Percentiles rank a stretch among this genome's conserved stretches.
phyloP scores from a whole-genome alignment of 139 green algal genomes.

The Eudorina sp. region DNA sequence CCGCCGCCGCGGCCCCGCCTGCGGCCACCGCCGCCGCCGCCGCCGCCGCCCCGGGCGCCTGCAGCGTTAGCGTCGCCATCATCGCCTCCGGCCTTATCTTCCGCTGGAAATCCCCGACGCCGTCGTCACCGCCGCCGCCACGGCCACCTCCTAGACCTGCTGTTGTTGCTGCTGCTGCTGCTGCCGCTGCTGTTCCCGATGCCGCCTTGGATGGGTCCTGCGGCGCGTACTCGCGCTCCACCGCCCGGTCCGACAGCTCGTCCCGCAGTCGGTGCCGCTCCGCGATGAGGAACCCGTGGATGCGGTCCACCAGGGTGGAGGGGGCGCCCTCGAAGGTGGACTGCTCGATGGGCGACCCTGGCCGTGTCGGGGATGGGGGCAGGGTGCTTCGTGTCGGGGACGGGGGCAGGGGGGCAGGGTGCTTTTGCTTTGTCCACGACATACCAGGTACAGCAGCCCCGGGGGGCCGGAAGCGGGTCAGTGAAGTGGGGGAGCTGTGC shows the following conservation, averaged over 20 bases:
- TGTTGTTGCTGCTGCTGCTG: neutral
- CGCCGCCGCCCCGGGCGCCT: neutral
- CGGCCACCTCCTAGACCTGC: too few species aligned
- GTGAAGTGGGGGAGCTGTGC: too few species aligned
- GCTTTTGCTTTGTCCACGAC: neutral
- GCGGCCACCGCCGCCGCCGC: neutral
- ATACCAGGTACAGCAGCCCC: too few species aligned
- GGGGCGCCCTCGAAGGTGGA: conserved; percentile 72
- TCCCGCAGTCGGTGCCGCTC: conserved; percentile 59
- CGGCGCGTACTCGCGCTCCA: conserved; percentile 31
- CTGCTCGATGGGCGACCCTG: conserved; percentile 38
- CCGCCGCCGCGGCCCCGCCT: too few species aligned
- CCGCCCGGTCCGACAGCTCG: conserved; percentile 54
- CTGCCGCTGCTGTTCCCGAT: neutral
- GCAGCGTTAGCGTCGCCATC: conserved; percentile 52
- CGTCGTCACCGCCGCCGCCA: neutral
- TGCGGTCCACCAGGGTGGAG: conserved; percentile 60
- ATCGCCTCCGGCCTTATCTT: conserved; percentile 66
- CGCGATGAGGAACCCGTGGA: conserved; percentile 61
- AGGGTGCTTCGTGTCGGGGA: neutral
- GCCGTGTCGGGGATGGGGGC: neutral
- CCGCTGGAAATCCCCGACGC: conserved; percentile 67
- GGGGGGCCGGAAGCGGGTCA: too few species aligned
- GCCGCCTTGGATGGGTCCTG: neutral
- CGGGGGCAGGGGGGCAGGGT: neutral